Base-by-base conservation (phyloP, 306 rosid genomes). In the Rosa persica region DNA sequence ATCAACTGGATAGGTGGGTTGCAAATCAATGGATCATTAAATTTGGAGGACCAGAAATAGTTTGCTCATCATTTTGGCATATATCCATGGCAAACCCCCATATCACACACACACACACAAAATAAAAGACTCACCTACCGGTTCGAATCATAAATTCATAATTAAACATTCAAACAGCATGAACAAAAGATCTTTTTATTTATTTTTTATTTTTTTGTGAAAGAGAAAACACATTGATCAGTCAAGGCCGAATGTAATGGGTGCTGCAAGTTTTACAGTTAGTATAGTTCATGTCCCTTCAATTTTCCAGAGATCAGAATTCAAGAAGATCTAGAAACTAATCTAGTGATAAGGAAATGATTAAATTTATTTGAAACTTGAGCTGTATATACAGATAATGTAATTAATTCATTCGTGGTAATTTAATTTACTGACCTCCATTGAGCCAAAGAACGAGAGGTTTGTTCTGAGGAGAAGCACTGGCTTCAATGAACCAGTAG, bases 391-490 rank as follows among this genome's bases (percentile, higher is more conserved):
- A 58, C 4, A 8, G 64, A 57, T 25, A 27, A 27, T 62, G 67
- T 25, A 12, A 23, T 27, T 34, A 62, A 62, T 6, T 13, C 13
- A 23, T 58, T 54, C 12, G 23, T 22, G 65, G 17, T 25, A 9
- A 16, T 49, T 42, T 5, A 6, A 4, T 39, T 0, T 17, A 74
- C 80, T 76, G 40, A 89, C 97, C 97, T 88, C 98, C 98, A 74
- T 91, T 93, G 77, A 93, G 90, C 98, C 98, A 93, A 17, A 93
- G 94, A 79, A 93, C 76, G 42, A 93, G 93, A 81, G 98, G 98
- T n/a, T 89, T 91, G 20, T 78, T 80, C 5, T 79, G 19, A 0
- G 92, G 89, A 46, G 60, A 81, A 77, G 89, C 25, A 25, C 74
- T 43, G 15, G 98, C 86, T 76, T 93, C 89, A 6, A 89, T 91